Base-by-base conservation (phyloP, 352 stramenopile species). In the Phytophthora parvispora region DNA sequence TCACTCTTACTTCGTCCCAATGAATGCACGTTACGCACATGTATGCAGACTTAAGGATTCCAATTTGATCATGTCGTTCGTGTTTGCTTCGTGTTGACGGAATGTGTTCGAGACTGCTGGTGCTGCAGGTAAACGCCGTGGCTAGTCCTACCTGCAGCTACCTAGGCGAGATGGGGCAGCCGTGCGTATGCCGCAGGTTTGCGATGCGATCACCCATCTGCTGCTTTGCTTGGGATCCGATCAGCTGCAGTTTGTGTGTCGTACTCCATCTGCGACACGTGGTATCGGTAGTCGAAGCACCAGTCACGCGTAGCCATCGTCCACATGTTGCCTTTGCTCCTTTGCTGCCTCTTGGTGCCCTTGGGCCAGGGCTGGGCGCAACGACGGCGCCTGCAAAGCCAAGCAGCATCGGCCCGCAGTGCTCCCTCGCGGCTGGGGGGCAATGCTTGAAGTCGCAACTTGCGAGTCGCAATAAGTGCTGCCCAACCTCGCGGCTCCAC, bases 341-440 rank as follows among this genome's bases (percentile, higher is more conserved):
- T n/a, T n/a, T n/a, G n/a, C n/a, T n/a, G n/a, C n/a, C n/a, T n/a
- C n/a, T n/a, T n/a, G n/a, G n/a, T n/a, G 16, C 15, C 38, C 38
- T 47, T 59, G 15, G 18, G 20, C 3, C 1, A 3, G n/a, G 43
- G 4, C 45, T 52, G 42, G 6, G 15, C 43, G 16, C 43, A 31
- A 8, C 27, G 18, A 12, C n/a, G n/a, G 28, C 43, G 57, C 60
- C n/a, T 51, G 16, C 40, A 64, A 69, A 63, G 42, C 61, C 25
- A 61, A 62, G 31, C 61, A 68, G 42, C 50, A 62, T 51, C 57
- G 8, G 29, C 2, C 22, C 56, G 13, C 40, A 4, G n/a, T 9
- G 29, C 16, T 51, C 48, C 47, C 45, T 58, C 58, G 45, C 32
- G 31, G 27, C 38, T 62, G 54, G 38, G 20, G 15, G 10, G n/a